A percentile compares a stretch with the other conserved stretches of the same genome.
Conservation (phyloP, 352 stramenopile species). For the Phytopythium sindhum region DNA sequence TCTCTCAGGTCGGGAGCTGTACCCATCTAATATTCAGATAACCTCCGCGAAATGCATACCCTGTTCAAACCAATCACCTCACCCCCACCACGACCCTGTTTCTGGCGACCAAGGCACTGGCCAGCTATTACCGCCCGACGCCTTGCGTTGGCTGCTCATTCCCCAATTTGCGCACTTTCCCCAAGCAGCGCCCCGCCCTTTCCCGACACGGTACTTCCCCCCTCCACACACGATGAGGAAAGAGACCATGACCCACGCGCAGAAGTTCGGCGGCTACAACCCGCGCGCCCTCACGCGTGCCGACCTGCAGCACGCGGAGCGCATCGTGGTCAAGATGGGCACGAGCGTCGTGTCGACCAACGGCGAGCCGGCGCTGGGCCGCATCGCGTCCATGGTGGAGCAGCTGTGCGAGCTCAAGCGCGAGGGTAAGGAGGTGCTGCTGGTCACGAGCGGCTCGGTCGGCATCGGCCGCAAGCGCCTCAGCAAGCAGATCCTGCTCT, state of each 20-base stretch:
- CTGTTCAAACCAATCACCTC: background rate
- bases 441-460: conserved; percentile 90
- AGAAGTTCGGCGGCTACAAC: conserved; percentile 31
- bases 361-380: conserved; percentile 89
- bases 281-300: conserved; percentile 55
- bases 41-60: background rate
- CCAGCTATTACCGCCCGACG: background rate
- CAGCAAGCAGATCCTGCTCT: conserved; percentile 92
- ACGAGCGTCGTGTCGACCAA: conserved; percentile 94
- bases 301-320: conserved; percentile 74
- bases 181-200: background rate
- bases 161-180: conserved; percentile 11
- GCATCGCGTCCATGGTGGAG: conserved; percentile 90
- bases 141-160: conserved; percentile 14
- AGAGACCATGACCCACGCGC: conserved; percentile 49
- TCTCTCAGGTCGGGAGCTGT: background rate
- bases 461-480: conserved; percentile 92
- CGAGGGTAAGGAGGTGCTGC: conserved; percentile 86
- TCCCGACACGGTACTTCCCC: background rate
- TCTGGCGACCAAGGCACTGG: background rate
- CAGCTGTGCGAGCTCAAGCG: conserved; percentile 93
- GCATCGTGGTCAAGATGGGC: conserved; percentile 95
- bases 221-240: conserved; percentile 50
- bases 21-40: background rate
- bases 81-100: background rate